These are phyloP conservation scores for Pseudogymnoascus sp. DNA, from an alignment of 2,329 filamentous ascomycete genomes.

Conservation along the genomic window DNA sequence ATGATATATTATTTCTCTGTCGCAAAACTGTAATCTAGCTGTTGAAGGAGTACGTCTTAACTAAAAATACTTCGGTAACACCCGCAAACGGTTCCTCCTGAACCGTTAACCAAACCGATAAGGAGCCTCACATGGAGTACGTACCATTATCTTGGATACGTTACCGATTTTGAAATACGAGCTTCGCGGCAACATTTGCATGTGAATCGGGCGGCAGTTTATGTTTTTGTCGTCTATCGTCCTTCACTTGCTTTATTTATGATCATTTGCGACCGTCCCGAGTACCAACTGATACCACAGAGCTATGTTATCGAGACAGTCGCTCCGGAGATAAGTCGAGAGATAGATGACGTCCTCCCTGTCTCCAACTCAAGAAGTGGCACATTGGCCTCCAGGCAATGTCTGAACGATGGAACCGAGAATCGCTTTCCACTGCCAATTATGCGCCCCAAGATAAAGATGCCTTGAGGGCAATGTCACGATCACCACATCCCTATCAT, in stretches of 20 bases:
- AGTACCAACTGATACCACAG: neutral
- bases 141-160: slow-evolving; percentile 1
- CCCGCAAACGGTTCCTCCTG: neutral
- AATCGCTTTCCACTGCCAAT: slow-evolving; percentile 12
- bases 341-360: slow-evolving; percentile 1
- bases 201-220: neutral
- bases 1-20: neutral
- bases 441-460: slow-evolving; percentile 21
- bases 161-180: slow-evolving; percentile 5
- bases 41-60: neutral
- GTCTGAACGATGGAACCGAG: slow-evolving; percentile 6
- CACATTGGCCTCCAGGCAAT: slow-evolving; percentile 2
- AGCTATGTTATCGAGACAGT: neutral
- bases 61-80: slow-evolving; percentile 2
- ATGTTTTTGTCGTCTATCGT: neutral
- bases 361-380: slow-evolving; percentile 2
- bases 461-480: slow-evolving; percentile 27
- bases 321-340: neutral
- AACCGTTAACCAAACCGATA: slow-evolving; percentile 2
- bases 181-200: slow-evolving; percentile 2
- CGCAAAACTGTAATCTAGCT: neutral
- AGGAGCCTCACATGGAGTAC: slow-evolving; percentile 4
- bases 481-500: slow-evolving; percentile 63
- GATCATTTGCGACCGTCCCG: neutral
- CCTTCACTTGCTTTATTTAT: slow-evolving; percentile 1